Conservation (phyloP, 2,329 filamentous ascomycete species). For the Aspergillus cejpii region DNA sequence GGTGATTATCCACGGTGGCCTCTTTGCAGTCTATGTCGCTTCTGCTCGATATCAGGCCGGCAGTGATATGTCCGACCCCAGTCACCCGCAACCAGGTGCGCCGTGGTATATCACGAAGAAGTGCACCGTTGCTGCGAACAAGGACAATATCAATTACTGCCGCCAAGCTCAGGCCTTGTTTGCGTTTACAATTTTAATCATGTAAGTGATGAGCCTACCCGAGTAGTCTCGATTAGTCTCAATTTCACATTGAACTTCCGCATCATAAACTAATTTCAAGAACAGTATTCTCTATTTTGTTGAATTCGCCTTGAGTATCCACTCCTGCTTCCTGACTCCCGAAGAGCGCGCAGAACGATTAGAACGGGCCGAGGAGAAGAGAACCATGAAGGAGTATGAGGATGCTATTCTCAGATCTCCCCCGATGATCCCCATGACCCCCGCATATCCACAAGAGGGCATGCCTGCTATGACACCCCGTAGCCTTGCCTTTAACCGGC, state of each 20-base stretch:
- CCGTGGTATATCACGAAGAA: constrained; percentile 60
- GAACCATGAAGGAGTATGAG: constrained; percentile 37
- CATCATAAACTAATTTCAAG: constrained; percentile 10
- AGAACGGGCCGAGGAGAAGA: constrained; percentile 33
- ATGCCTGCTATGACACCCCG: constrained; percentile 39
- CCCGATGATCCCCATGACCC: constrained; percentile 28
- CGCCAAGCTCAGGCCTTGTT: constrained; percentile 55
- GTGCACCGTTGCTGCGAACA: constrained; percentile 47
- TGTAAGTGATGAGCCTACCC: constrained; percentile 41
- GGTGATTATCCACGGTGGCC: constrained; percentile 45
- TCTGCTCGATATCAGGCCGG: constrained; percentile 51
- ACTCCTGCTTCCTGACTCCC: constrained; percentile 42
- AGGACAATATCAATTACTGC: constrained; percentile 49
- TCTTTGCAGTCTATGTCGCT: constrained; percentile 50
- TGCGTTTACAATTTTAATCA: constrained; percentile 50
- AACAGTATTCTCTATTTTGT: constrained; percentile 46
- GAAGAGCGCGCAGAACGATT: constrained; percentile 32
- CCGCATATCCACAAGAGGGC: constrained; percentile 23
- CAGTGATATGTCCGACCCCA: constrained; percentile 53
- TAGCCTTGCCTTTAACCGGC: constrained; percentile 38
- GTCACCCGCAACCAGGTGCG: constrained; percentile 48
- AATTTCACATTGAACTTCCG: background rate
- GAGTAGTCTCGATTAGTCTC: too few relatives aligned
- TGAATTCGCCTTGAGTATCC: constrained; percentile 44
- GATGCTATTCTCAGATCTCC: constrained; percentile 38